These are phyloP conservation scores for Plasmopara viticola DNA, from an alignment of 352 stramenopile genomes.

Conservation along the genomic window DNA sequence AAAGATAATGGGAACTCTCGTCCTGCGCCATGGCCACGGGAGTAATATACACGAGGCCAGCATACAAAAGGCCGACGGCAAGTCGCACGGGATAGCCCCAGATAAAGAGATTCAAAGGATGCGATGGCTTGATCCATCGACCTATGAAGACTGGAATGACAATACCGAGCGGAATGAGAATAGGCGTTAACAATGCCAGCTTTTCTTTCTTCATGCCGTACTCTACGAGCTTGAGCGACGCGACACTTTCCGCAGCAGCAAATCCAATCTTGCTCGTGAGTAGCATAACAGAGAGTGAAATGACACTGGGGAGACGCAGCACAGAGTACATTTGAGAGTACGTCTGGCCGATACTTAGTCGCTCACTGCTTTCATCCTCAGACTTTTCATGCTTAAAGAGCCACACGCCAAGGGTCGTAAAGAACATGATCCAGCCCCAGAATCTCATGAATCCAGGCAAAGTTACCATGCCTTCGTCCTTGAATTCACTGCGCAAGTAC, in stretches of 20 bases:
- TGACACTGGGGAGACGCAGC: conserved; percentile 79
- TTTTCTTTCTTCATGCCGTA: conserved; percentile 92
- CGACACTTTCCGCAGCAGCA: conserved; percentile 85
- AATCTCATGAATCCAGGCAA: conserved; percentile 90
- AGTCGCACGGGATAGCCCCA: conserved; percentile 84
- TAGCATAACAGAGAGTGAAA: conserved; percentile 82
- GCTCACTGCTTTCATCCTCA: conserved; percentile 45
- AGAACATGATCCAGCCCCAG: conserved; percentile 91
- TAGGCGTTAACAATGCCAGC: conserved; percentile 77
- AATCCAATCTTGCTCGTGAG: conserved; percentile 91
- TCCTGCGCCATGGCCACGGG: conserved; percentile 71
- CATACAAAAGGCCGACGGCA: conserved; percentile 76
- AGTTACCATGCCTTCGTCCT: conserved; percentile 75
- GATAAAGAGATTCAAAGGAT: conserved; percentile 73
- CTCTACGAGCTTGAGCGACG: conserved; percentile 89
- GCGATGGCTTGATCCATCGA: conserved; percentile 57
- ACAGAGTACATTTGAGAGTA: conserved; percentile 88
- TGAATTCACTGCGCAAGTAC: conserved; percentile 68
- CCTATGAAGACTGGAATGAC: conserved; percentile 80
- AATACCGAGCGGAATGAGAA: conserved; percentile 86
- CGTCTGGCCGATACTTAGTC: conserved; percentile 80
- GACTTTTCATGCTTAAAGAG: conserved; percentile 89
- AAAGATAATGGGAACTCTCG: conserved; percentile 68
- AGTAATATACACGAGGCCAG: conserved; percentile 73
- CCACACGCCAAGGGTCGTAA: conserved; percentile 87